Base-by-base conservation (phyloP, 768 basidiomycete species). In the Tubosaeta sp. region DNA sequence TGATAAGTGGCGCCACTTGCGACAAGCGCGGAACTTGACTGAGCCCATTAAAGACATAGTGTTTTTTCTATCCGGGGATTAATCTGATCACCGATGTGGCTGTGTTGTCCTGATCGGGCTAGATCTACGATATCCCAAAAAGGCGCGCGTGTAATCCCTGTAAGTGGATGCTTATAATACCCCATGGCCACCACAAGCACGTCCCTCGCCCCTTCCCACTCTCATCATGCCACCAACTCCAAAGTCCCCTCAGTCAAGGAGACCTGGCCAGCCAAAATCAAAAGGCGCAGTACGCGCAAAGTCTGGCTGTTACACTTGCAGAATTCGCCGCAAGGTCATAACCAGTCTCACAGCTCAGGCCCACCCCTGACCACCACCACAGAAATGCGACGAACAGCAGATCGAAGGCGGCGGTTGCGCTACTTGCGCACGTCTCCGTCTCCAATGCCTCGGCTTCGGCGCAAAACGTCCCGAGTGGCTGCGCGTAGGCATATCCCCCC, bases 251-350 rank as follows among this genome's bases (percentile, higher is more conserved):
- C 76, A 47, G 64, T 68, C 33, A 34, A 71, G 52, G 74, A 72
- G 74, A 58, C 56, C 72, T 67, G 80, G 80, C 61, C 74, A 79
- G 66, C 78, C 83, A 56, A 90, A 90, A 68, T 77, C 82, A 56
- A 91, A 90, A 76, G 88, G 86, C 66, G 84, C 86, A 50, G 81
- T 85, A 27, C 84, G 89, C 65, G 89, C 88, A 50, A 91, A 91
- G 79, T 86, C 87, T 48, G 89, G 90, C 58, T 92, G 90, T 68
- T 91, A 90, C 73, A 91, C 89, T 51, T 91, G 89, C 74, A 80
- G 89, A 63, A 88, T 91, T 37, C 81, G 90, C 59, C 78, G 89
- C 62, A 91, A 91, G 86, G 89, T 88, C 46, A 13, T 25, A 29
- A 10, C 38, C 69, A 68, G 59, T 33, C 47, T 52, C 42, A 44